Evolutionary conservation across 768 basidiomycete genomes (phyloP).

Genomic region (Phylloporus scabripes): DNA sequence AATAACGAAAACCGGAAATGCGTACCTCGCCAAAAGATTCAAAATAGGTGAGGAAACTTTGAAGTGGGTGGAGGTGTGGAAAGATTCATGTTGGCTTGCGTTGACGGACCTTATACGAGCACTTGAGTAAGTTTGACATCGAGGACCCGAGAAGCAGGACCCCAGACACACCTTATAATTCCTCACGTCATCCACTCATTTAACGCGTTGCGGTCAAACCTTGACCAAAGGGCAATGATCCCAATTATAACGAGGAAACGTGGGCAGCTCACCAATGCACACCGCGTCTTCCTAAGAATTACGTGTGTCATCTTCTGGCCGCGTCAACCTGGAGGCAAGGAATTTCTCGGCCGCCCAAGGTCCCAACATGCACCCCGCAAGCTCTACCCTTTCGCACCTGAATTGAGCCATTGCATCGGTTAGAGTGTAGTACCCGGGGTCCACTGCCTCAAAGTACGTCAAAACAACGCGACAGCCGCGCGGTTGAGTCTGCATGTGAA

Average conservation of each 20-base stretch:
- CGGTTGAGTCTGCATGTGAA: background rate
- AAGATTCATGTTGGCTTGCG: constrained; percentile 46
- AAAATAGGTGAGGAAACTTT: constrained; percentile 4
- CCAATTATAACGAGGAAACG: constrained; percentile 6
- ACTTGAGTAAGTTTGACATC: constrained; percentile 24
- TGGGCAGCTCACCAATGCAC: background rate
- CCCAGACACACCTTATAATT: constrained; percentile 26
- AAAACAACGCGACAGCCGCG: background rate
- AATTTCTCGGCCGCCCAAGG: constrained; percentile 6
- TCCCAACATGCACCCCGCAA: background rate
- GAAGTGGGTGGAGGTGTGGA: constrained; percentile 36
- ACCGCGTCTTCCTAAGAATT: background rate
- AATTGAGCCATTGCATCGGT: background rate
- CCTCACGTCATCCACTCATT: background rate
- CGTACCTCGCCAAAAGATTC: constrained; percentile 12
- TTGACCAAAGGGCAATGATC: background rate
- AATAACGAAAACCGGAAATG: background rate
- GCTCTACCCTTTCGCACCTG: background rate
- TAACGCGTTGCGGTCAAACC: constrained; percentile 1
- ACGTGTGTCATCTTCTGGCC: constrained; percentile 7
- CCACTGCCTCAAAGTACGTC: constrained; percentile 24
- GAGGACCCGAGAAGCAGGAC: constrained; percentile 22
- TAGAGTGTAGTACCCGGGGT: constrained; percentile 13
- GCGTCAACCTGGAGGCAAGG: constrained; percentile 1
- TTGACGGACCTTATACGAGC: constrained; percentile 56